Evolutionary conservation across 768 basidiomycete genomes (phyloP), one percentile per base, ranked within the genome.

Genomic region (Lepiota brunneoincarnata): DNA sequence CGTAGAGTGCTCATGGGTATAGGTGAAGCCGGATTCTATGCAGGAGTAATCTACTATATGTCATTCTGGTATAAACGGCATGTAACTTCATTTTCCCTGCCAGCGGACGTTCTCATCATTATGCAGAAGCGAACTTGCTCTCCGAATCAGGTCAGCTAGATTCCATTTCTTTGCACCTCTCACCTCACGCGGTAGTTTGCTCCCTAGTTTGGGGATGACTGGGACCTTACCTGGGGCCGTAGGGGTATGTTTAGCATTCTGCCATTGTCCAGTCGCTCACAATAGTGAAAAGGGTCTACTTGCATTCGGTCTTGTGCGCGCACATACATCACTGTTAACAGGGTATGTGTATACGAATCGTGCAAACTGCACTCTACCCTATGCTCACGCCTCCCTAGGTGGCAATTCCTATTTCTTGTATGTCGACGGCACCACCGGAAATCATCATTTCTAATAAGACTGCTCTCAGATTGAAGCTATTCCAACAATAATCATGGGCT

Each of bases 21-120:
- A n/a, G 81, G 81, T 10, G 81, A 83, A 59, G 80, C 80, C 0
- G 81, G 81, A 1, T 83, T 77, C 55, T 82, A 82, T 54, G 80
- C 80, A 0, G 81, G 81, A 6, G 78, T 82, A 76, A 81, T 83
- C 4, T 83, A 83, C 55, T 83, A 83, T 58, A 64, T 82, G 23
- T 82, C 81, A 0, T 83, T 83, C 63, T 83, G 81, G 81, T 81
- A 79, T 49, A 72, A 69, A 58, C 67, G 71, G 73, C 72, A 39
- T n/a, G 59, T 24, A 4, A 14, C 31, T 11, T 24, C 23, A 12
- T 18, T 52, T 14, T 39, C 23, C 26, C 36, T 41, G 38, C 24
- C 51, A 11, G 24, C 14, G 0, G 14, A 15, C 12, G 55, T 42
- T 15, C 43, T 38, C 20, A 6, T 26, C 17, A 3, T 31, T 46